Evolutionary conservation across 2,329 filamentous ascomycete species (phyloP).

Genomic region (Talaromyces sp.): DNA sequence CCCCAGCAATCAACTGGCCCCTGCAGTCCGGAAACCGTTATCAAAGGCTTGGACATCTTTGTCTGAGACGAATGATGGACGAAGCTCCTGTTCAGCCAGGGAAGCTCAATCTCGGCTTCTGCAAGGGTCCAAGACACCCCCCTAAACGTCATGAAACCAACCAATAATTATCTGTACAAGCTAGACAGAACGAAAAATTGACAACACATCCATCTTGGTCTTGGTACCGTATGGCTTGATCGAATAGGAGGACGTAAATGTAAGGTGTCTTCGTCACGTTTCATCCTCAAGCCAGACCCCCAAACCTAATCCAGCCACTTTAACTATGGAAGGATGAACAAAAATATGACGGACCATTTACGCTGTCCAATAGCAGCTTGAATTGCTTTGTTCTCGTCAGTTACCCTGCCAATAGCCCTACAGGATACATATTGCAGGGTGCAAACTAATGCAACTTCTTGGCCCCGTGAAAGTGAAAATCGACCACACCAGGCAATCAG

Average conservation of each 20-base stretch:
- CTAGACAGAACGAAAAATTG: neutral
- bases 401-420: neutral
- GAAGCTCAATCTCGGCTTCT: neutral
- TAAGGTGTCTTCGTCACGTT: neutral
- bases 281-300: neutral
- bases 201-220: neutral
- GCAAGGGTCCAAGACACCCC: neutral
- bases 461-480: neutral
- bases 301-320: neutral
- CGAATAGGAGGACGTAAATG: neutral
- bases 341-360: neutral
- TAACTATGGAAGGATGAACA: slow-evolving; percentile 4
- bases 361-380: neutral
- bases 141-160: neutral
- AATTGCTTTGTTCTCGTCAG: neutral
- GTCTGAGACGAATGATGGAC: neutral
- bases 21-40: neutral
- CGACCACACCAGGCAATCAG: neutral
- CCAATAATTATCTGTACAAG: neutral
- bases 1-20: neutral
- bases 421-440: neutral
- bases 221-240: neutral
- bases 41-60: neutral
- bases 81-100: neutral
- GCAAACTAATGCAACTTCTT: neutral